phyloP scores from a whole-genome alignment of 2,329 filamentous ascomycete species.

The Colletotrichum incanum region DNA sequence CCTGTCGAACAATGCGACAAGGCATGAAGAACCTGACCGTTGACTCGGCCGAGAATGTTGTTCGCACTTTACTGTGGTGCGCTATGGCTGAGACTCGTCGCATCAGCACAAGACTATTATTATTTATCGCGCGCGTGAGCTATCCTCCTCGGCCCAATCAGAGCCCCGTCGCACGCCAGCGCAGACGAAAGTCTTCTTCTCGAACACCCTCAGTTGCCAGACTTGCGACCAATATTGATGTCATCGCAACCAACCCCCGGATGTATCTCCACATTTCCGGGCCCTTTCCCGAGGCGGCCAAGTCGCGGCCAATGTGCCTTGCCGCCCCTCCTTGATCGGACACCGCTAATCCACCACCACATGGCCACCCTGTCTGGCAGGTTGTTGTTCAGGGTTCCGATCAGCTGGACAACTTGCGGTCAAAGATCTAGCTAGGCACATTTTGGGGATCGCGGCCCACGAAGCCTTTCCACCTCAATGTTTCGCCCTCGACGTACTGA shows the following conservation, averaged over 20 bases:
- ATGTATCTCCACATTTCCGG: constrained; percentile 38
- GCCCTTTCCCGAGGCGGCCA: constrained; percentile 41
- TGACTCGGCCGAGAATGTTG: not conserved
- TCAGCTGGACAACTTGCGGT: constrained; percentile 18
- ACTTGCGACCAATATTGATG: constrained; percentile 34
- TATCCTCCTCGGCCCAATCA: constrained; percentile 12
- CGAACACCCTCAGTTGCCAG: constrained; percentile 5
- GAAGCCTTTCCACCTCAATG: not conserved
- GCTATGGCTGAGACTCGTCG: constrained; percentile 25
- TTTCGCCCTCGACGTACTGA: not conserved
- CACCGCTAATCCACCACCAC: constrained; percentile 37
- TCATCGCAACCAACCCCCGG: constrained; percentile 32
- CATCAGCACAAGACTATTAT: not conserved
- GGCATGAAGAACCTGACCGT: not conserved
- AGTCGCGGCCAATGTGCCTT: constrained; percentile 39
- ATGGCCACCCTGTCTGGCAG: constrained; percentile 39
- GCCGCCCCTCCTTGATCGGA: constrained; percentile 40
- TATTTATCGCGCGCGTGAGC: not conserved
- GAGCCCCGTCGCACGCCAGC: constrained; percentile 28
- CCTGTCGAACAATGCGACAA: not conserved
- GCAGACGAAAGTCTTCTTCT: not conserved
- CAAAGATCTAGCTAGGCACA: constrained; percentile 12
- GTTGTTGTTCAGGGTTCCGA: constrained; percentile 31
- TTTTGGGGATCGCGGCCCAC: not conserved
- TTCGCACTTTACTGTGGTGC: not conserved